Conservation (phyloP, 116 monocot genomes). For the Papilionanthe hybrid region DNA sequence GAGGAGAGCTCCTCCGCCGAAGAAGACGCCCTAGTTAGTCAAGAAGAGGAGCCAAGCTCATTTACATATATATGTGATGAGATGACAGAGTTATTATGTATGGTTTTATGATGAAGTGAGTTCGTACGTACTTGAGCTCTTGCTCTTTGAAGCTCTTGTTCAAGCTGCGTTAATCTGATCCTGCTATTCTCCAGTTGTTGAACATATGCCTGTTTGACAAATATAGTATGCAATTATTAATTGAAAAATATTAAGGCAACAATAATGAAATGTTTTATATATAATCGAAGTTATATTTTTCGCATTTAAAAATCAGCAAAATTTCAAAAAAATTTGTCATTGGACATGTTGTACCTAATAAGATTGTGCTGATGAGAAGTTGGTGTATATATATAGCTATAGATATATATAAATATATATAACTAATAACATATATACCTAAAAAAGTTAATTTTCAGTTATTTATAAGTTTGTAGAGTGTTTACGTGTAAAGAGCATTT, state of each 20-base stretch:
- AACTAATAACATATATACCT: too few relatives aligned
- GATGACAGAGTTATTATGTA: background rate
- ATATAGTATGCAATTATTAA: too few relatives aligned
- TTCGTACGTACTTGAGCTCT: constrained; percentile 11
- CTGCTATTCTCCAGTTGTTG: constrained; percentile 84
- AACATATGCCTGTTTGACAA: constrained; percentile 59
- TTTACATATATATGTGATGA: background rate
- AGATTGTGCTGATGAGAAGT: too few relatives aligned
- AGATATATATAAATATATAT: too few relatives aligned
- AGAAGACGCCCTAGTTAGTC: constrained; percentile 43
- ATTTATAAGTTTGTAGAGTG: too few relatives aligned
- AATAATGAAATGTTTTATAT: background rate
- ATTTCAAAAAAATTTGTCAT: too few relatives aligned
- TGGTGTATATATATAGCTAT: too few relatives aligned
- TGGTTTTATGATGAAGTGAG: background rate
- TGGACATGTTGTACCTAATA: too few relatives aligned
- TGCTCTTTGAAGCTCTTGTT: constrained; percentile 76
- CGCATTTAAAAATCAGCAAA: background rate
- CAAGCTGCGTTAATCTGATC: constrained; percentile 68
- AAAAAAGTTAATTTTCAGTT: too few relatives aligned
- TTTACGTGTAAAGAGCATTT: too few relatives aligned
- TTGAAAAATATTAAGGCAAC: background rate
- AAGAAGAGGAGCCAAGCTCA: background rate
- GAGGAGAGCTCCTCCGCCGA: constrained; percentile 34
- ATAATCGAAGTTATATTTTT: background rate